Base-by-base conservation (phyloP, 805 yeast species). In the Kuraishia piskuri region DNA sequence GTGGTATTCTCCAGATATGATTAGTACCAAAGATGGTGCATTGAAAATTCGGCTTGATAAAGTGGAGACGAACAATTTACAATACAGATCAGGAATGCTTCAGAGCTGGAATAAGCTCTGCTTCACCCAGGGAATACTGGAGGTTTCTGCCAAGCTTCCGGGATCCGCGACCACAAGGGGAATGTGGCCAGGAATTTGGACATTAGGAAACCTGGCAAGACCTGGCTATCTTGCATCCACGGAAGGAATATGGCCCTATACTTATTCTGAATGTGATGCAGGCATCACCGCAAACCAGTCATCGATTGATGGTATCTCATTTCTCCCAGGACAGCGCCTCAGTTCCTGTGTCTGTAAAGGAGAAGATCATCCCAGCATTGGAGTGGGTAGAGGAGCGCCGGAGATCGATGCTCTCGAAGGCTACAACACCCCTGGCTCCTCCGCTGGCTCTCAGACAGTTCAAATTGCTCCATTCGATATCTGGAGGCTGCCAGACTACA, bases 111-210 rank as follows among this genome's bases (percentile, higher is more conserved):
- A 91, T 69, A 83, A 85, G 70, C 63, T 91, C 65, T 91, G 98
- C 65, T 90, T 86, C 66, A 84, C 95, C 2, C 90, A 90, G 63
- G 97, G 97, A 50, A 66, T 73, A 46, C 61, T 90, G 58, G 96
- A 88, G 64, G 80, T 86, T 4, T 82, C 90, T 10, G 92, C 88
- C 0, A 77, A 78, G 55, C 70, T 91, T 56, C 96, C 97, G 31
- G 88, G 89, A 56, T 79, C 78, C 59, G 96, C 96, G 61, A 73
- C 80, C 54, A 76, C 84, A 26, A 74, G 85, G 3, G 98, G 98
- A 20, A 72, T 91, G 58, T 91, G 98, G 98, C 97, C 98, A 1
- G 98, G 97, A 75, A 61, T 89, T 54, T 91, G 97, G 97, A 79
- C 96, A 3, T 75, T 91, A 82, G 97, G 97, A 47, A 91, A 91